Conservation (phyloP, 495 filamentous ascomycete genomes). For the Penicillium desertorum region DNA sequence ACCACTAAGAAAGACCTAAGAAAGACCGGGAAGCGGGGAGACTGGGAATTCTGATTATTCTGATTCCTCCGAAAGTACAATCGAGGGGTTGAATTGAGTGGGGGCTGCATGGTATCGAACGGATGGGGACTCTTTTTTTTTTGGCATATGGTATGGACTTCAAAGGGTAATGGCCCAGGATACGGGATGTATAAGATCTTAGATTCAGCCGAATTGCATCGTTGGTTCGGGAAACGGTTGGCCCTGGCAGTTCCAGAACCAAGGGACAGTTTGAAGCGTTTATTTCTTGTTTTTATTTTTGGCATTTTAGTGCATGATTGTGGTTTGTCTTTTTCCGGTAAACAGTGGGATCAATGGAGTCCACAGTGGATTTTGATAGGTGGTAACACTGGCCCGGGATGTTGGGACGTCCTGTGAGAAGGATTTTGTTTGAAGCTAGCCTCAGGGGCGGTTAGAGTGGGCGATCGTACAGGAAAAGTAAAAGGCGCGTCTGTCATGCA, state of each 20-base stretch:
- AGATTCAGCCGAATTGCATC: constrained; percentile 5
- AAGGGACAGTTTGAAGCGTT: constrained; percentile 23
- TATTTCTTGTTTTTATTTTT: constrained; percentile 13
- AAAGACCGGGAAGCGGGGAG: constrained; percentile 15
- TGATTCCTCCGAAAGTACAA: constrained; percentile 25
- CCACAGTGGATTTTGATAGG: constrained; percentile 25
- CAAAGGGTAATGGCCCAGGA: neutral
- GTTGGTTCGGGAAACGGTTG: constrained; percentile 23
- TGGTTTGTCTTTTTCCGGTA: constrained; percentile 10
- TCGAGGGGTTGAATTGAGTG: constrained; percentile 24
- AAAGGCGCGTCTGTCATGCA: constrained; percentile 12
- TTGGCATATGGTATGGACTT: neutral
- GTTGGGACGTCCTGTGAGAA: constrained; percentile 33
- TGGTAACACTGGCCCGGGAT: constrained; percentile 26
- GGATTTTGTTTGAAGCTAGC: constrained; percentile 34
- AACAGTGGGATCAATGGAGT: constrained; percentile 10
- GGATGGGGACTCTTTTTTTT: neutral
- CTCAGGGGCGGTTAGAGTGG: constrained; percentile 29
- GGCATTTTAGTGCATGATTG: constrained; percentile 7
- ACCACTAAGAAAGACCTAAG: constrained; percentile 12
- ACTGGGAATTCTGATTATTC: neutral
- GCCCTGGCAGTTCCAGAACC: constrained; percentile 31
- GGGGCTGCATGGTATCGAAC: constrained; percentile 2
- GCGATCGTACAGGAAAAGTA: constrained; percentile 19
- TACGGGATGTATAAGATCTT: neutral